phyloP scores from a whole-genome alignment of 176 grass and related monocot species.

The Zizania latifolia region DNA sequence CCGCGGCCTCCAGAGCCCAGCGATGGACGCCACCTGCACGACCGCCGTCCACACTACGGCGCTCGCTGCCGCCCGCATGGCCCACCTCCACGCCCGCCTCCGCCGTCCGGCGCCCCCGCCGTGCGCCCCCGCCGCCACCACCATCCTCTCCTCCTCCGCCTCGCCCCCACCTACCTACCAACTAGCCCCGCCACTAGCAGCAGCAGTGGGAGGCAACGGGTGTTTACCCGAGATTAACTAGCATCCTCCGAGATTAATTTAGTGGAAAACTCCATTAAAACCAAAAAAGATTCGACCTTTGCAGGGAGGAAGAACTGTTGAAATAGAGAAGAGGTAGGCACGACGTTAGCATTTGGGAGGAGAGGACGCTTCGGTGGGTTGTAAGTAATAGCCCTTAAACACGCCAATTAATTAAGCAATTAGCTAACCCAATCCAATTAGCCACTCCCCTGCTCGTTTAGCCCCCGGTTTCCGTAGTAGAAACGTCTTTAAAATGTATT shows the following conservation, averaged over 20 bases:
- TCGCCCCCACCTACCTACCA: constrained; percentile 16
- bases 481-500: background rate
- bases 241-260: background rate
- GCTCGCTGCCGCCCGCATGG: constrained; percentile 77
- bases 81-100: constrained; percentile 57
- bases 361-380: constrained; percentile 10
- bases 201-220: background rate
- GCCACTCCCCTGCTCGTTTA: background rate
- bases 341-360: constrained; percentile 34
- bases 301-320: background rate
- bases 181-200: background rate
- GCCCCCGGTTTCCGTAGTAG: background rate
- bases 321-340: constrained; percentile 23
- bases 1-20: constrained; percentile 58
- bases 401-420: background rate
- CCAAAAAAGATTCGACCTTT: background rate
- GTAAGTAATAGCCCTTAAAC: constrained; percentile 27
- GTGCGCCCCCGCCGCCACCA: constrained; percentile 56
- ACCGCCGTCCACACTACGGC: constrained; percentile 74
- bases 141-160: constrained; percentile 41
- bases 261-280: background rate
- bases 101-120: constrained; percentile 3
- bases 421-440: background rate
- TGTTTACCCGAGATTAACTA: constrained; percentile 1
- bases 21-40: constrained; percentile 70